A percentile compares a stretch with the other conserved stretches of the same genome.
Evolutionary conservation across 2,329 filamentous ascomycete species (phyloP).

Genomic region (Ceratocystis ficicola): DNA sequence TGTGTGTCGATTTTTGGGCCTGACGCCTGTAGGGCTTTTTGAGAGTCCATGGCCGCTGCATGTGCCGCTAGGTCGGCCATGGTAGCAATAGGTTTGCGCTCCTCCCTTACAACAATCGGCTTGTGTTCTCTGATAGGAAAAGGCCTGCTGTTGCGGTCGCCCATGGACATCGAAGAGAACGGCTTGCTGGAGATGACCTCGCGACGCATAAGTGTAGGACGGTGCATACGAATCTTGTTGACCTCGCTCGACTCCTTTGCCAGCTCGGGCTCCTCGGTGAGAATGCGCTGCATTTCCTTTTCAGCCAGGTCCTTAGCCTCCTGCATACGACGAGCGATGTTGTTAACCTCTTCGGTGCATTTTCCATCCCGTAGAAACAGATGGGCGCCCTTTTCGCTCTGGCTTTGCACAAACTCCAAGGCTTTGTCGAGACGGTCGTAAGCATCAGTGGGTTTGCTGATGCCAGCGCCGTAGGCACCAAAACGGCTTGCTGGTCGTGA

Average conservation of each 20-base stretch:
- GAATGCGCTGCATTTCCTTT: slow-evolving; percentile 45
- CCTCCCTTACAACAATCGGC: neutral
- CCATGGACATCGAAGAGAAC: neutral
- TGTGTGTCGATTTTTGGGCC: neutral
- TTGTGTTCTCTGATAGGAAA: neutral
- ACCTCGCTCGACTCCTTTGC: slow-evolving; percentile 32
- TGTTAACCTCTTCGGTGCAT: slow-evolving; percentile 62
- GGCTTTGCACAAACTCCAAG: slow-evolving; percentile 65
- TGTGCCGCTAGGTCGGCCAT: slow-evolving; percentile 10
- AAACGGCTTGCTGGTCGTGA: slow-evolving; percentile 21
- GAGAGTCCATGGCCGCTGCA: neutral
- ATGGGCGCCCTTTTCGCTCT: slow-evolving; percentile 78
- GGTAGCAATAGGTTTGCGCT: slow-evolving; percentile 7
- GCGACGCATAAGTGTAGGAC: slow-evolving; percentile 43
- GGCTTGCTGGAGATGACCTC: slow-evolving; percentile 29
- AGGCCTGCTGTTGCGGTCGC: neutral
- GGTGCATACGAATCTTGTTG: slow-evolving; percentile 37
- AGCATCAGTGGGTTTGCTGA: slow-evolving; percentile 32
- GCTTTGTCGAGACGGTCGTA: slow-evolving; percentile 67
- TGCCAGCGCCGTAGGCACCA: slow-evolving; percentile 24
- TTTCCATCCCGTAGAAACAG: slow-evolving; percentile 81
- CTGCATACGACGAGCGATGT: slow-evolving; percentile 52
- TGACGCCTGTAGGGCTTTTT: neutral
- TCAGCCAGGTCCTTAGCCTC: slow-evolving; percentile 51
- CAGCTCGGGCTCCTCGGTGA: slow-evolving; percentile 40